These are phyloP conservation scores for Malbranchea zuffiana DNA, from an alignment of 2,329 filamentous ascomycete species.

Conservation along the genomic window DNA sequence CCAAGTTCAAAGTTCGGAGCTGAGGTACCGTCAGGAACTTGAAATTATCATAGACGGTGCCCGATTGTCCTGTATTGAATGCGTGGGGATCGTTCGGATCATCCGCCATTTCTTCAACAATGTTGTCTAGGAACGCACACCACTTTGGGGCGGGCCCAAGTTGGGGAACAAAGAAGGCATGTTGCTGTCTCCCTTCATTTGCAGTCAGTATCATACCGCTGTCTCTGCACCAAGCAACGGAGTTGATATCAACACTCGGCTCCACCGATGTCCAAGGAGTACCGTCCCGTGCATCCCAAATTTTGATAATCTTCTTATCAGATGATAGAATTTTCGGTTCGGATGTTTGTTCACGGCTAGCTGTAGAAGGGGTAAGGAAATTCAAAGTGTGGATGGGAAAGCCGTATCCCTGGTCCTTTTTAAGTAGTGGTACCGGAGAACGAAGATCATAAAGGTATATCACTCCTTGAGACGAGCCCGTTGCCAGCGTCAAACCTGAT, in stretches of 20 bases:
- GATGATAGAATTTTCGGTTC: constrained; percentile 73
- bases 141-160: constrained; percentile 86
- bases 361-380: constrained; percentile 54
- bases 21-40: constrained; percentile 91
- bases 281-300: constrained; percentile 78
- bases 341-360: constrained; percentile 57
- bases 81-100: constrained; percentile 53
- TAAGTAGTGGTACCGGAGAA: constrained; percentile 71
- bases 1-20: constrained; percentile 71
- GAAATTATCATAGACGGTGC: constrained; percentile 95
- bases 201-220: constrained; percentile 93
- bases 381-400: constrained; percentile 79
- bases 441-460: constrained; percentile 87
- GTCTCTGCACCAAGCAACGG: constrained; percentile 83
- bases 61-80: constrained; percentile 36
- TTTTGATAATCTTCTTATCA: constrained; percentile 93
- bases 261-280: constrained; percentile 93
- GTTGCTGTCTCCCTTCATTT: constrained; percentile 91
- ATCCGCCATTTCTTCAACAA: constrained; percentile 98
- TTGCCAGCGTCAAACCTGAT: constrained; percentile 73
- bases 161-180: constrained; percentile 89
- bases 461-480: constrained; percentile 77
- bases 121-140: constrained; percentile 93
- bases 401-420: constrained; percentile 93
- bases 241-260: constrained; percentile 86